A percentile compares a stretch with the other conserved stretches of the same genome.
Evolutionary conservation across 495 filamentous ascomycete species (phyloP).

Genomic region (Aspergillus wentii): DNA sequence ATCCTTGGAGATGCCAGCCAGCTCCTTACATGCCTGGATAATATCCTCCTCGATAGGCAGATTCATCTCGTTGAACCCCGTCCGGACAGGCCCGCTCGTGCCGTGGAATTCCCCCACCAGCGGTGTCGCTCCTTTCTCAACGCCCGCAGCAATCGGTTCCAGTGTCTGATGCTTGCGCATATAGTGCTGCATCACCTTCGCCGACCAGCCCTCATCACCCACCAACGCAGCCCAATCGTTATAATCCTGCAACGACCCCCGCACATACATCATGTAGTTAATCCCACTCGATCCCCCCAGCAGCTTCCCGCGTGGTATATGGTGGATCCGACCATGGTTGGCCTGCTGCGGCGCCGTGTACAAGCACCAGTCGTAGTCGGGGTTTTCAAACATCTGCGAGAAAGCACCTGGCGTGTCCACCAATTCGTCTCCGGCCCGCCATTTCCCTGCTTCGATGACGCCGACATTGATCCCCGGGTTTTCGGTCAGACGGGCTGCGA

Average conservation of each 20-base stretch:
- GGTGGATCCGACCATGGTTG: conserved; percentile 16
- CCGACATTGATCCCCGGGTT: conserved; percentile 38
- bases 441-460: conserved; percentile 52
- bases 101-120: conserved; percentile 27
- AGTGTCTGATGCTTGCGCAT: conserved; percentile 23
- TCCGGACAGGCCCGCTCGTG: conserved; percentile 21
- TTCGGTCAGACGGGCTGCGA: conserved; percentile 46
- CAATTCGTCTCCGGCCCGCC: conserved; percentile 39
- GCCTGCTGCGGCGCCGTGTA: conserved; percentile 43
- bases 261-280: conserved; percentile 37
- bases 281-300: conserved; percentile 56
- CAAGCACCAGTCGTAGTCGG: conserved; percentile 55
- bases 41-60: conserved; percentile 20
- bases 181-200: conserved; percentile 25
- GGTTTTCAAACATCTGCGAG: conserved; percentile 38
- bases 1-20: conserved; percentile 10
- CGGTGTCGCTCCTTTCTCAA: no score
- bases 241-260: conserved; percentile 32
- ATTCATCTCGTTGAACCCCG: conserved; percentile 22
- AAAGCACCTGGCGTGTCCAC: conserved; percentile 44
- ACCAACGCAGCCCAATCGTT: conserved; percentile 44
- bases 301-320: conserved; percentile 45
- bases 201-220: conserved; percentile 39
- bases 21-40: conserved; percentile 21
- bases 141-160: conserved; percentile 1